phyloP scores from a whole-genome alignment of 768 basidiomycete genomes.

The Gymnopilus dilepis region DNA sequence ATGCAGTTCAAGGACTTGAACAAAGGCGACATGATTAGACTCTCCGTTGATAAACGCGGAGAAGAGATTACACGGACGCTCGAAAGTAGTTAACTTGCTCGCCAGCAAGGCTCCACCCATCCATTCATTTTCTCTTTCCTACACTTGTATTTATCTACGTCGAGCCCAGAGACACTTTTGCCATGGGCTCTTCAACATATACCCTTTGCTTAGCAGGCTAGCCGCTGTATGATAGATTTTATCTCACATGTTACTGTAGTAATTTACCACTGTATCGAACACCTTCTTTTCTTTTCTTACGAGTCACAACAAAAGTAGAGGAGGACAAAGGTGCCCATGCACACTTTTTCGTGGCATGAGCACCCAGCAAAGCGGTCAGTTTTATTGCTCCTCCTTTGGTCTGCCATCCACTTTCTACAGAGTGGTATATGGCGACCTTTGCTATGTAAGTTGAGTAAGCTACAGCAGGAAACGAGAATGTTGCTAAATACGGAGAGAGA shows the following conservation, averaged over 20 bases:
- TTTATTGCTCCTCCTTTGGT: slow-evolving; percentile 28
- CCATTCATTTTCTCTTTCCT: not conserved
- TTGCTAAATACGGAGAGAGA: slow-evolving; percentile 17
- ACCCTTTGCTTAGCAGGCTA: not conserved
- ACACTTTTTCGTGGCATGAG: slow-evolving; percentile 23
- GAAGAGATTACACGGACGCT: slow-evolving; percentile 32
- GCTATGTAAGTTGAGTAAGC: slow-evolving; percentile 14
- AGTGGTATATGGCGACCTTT: slow-evolving; percentile 10
- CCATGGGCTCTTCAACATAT: not conserved
- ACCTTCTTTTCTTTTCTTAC: not conserved
- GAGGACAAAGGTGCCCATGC: slow-evolving; percentile 23
- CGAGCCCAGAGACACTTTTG: not conserved
- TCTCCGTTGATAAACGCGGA: slow-evolving; percentile 65
- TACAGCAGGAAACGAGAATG: slow-evolving; percentile 16
- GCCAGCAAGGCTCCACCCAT: too few relatives aligned
- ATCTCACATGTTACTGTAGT: not conserved
- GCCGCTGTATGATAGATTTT: not conserved
- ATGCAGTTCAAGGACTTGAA: slow-evolving; percentile 54
- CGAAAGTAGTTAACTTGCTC: slow-evolving; percentile 2
- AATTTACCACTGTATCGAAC: not conserved
- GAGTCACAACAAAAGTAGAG: slow-evolving; percentile 2
- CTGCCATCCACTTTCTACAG: slow-evolving; percentile 18
- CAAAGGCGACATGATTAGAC: slow-evolving; percentile 52
- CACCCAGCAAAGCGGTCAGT: slow-evolving; percentile 21
- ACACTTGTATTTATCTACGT: not conserved